These are phyloP conservation scores for Neurospora sublineolata DNA, from an alignment of 495 filamentous ascomycete species.

Conservation along the genomic window DNA sequence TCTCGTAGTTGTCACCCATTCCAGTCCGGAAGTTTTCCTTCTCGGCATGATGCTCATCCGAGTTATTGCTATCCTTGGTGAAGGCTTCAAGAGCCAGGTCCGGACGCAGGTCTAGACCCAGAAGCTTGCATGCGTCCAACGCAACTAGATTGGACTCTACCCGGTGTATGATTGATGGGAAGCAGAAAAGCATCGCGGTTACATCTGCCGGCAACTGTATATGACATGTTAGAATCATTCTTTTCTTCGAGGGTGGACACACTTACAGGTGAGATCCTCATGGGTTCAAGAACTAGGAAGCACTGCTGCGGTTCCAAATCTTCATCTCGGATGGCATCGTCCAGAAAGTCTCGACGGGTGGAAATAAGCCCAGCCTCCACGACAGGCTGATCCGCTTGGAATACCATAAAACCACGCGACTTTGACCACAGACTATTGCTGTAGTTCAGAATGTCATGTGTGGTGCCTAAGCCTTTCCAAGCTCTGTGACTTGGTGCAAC, in stretches of 20 bases:
- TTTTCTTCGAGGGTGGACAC: neutral
- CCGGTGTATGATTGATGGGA: constrained; percentile 76
- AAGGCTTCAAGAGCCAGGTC: constrained; percentile 76
- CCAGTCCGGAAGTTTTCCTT: constrained; percentile 69
- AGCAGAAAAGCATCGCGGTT: constrained; percentile 55
- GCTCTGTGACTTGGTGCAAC: constrained; percentile 13
- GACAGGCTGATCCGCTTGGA: constrained; percentile 61
- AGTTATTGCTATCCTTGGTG: constrained; percentile 91
- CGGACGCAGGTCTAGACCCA: constrained; percentile 45
- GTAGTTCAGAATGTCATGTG: constrained; percentile 31
- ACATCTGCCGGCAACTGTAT: constrained; percentile 51
- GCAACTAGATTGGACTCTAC: constrained; percentile 75
- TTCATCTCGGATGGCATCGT: constrained; percentile 35
- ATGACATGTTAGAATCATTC: constrained; percentile 9
- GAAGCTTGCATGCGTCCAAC: constrained; percentile 49
- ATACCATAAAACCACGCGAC: constrained; percentile 17
- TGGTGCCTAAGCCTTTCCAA: constrained; percentile 13
- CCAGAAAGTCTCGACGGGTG: constrained; percentile 72
- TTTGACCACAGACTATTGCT: constrained; percentile 32
- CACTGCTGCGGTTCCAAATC: constrained; percentile 27
- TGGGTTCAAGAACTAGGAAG: constrained; percentile 36
- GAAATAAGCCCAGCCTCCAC: constrained; percentile 59
- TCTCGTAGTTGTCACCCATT: constrained; percentile 96
- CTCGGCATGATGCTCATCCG: constrained; percentile 59
- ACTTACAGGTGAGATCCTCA: constrained; percentile 68